phyloP scores from a whole-genome alignment of 257 asterid species.

The Petunia secreta region DNA sequence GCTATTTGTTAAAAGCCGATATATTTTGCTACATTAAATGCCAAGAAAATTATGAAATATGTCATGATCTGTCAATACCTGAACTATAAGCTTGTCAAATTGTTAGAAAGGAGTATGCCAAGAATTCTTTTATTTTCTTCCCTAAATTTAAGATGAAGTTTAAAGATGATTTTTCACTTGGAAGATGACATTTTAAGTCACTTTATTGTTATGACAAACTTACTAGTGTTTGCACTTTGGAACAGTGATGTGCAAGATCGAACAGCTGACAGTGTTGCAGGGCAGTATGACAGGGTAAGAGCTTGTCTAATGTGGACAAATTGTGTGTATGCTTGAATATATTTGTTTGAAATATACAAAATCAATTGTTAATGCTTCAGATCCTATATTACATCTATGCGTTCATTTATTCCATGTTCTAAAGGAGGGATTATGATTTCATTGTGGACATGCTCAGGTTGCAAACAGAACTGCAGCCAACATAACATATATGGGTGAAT shows the following conservation, averaged over 20 bases:
- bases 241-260: constrained; percentile 14
- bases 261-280: background rate
- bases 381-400: background rate
- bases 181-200: background rate
- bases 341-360: constrained; percentile 25
- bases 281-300: constrained; percentile 7
- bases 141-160: background rate
- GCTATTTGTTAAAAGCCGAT: background rate
- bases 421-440: background rate
- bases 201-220: background rate
- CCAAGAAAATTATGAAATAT: background rate
- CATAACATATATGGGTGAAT: background rate
- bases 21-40: background rate
- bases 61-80: background rate
- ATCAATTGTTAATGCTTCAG: constrained; percentile 41
- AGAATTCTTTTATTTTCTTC: background rate
- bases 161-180: background rate
- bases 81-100: background rate
- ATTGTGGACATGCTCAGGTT: constrained; percentile 53
- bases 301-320: background rate
- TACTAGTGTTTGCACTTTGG: background rate
- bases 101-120: background rate
- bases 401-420: background rate
- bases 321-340: background rate
- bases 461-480: constrained; percentile 19